phyloP scores from a whole-genome alignment of 257 asterid genomes.

The Nicotiana otophora region DNA sequence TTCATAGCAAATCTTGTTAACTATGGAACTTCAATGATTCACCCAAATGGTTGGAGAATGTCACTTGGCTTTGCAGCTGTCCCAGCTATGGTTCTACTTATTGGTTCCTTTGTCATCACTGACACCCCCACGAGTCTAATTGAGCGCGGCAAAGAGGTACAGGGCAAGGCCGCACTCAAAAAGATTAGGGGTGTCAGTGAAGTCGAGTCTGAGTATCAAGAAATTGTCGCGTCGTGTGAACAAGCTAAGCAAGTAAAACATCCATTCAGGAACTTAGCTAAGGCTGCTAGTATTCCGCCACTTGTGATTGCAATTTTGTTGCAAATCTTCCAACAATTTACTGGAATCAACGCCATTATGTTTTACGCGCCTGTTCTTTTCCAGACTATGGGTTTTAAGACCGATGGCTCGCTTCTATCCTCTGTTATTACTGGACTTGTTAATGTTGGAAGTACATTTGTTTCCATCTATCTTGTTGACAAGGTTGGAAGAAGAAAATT shows the following conservation, averaged over 20 bases:
- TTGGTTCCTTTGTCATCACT: conserved; percentile 22
- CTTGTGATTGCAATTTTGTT: conserved; percentile 13
- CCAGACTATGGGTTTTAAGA: conserved; percentile 13
- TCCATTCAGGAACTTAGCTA: conserved; percentile 19
- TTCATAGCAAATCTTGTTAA: conserved; percentile 25
- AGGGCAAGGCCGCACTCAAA: conserved; percentile 16
- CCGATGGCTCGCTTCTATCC: not conserved
- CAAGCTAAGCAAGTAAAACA: conserved; percentile 5
- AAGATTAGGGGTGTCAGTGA: conserved; percentile 29
- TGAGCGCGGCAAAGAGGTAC: conserved; percentile 19
- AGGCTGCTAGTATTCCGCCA: conserved; percentile 27
- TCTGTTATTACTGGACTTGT: conserved; percentile 7
- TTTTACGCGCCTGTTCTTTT: conserved; percentile 22
- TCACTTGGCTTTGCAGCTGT: conserved; percentile 30
- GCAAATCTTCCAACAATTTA: conserved; percentile 20
- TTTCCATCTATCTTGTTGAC: conserved; percentile 7
- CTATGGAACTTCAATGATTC: conserved; percentile 13
- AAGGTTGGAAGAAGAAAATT: conserved; percentile 18
- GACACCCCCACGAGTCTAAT: conserved; percentile 35
- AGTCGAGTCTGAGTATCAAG: conserved; percentile 23
- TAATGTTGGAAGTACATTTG: conserved; percentile 10
- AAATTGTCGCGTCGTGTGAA: conserved; percentile 15
- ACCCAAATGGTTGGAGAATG: conserved; percentile 35
- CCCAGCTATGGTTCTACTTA: conserved; percentile 21
- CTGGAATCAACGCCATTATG: conserved; percentile 22